Conservation (phyloP, 116 monocot genomes). For the Trichopus zeylanicus region DNA sequence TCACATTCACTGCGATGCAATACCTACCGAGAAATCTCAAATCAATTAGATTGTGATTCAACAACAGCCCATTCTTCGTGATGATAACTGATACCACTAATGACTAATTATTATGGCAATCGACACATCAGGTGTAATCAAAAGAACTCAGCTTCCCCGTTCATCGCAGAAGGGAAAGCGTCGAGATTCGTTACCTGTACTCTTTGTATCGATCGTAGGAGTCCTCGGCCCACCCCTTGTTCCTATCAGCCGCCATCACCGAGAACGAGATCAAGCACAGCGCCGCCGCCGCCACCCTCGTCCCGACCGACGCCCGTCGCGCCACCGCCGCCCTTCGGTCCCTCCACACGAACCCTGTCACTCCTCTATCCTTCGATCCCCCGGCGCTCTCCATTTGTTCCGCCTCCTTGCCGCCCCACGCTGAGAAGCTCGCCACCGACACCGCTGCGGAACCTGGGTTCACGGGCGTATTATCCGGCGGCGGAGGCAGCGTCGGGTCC, state of each 20-base stretch:
- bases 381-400: neutral
- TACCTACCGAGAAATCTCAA: constrained; percentile 28
- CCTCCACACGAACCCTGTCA: neutral
- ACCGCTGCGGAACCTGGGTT: neutral
- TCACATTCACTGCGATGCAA: constrained; percentile 27
- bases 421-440: constrained; percentile 4
- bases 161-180: neutral
- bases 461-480: constrained; percentile 7
- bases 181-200: constrained; percentile 30
- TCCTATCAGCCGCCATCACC: constrained; percentile 50
- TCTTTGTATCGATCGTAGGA: constrained; percentile 37
- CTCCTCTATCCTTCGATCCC: neutral
- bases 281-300: constrained; percentile 27
- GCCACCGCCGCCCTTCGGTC: constrained; percentile 8
- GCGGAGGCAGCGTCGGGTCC: constrained; percentile 2
- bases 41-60: no score
- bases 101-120: no score
- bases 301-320: constrained; percentile 18
- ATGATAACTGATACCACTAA: no score
- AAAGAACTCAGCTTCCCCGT: neutral
- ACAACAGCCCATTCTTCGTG: no score
- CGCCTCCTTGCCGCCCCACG: neutral
- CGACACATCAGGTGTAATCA: no score
- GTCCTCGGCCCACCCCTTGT: constrained; percentile 42
- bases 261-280: constrained; percentile 48